phyloP scores from a whole-genome alignment of 441 rosid species.

The Jatropha podagrica region DNA sequence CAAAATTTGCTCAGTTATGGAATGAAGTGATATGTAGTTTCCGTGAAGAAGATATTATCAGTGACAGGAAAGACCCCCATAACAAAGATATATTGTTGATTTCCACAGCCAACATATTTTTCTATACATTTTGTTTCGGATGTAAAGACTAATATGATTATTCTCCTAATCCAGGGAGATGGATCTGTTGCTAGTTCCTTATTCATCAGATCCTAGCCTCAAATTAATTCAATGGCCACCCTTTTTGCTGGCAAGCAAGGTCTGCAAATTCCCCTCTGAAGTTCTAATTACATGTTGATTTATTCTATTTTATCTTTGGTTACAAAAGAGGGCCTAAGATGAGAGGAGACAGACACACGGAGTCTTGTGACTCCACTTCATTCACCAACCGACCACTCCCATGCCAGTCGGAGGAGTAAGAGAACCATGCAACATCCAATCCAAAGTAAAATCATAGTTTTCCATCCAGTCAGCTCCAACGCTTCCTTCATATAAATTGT shows the following conservation, averaged over 20 bases:
- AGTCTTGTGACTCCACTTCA: not conserved
- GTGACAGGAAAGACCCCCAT: slow-evolving; percentile 75
- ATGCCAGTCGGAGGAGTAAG: not conserved
- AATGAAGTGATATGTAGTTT: slow-evolving; percentile 95
- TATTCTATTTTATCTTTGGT: not conserved
- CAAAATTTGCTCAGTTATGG: slow-evolving; percentile 98
- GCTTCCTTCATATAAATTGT: not conserved
- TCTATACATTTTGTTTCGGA: slow-evolving; percentile 15
- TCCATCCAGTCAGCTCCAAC: not conserved
- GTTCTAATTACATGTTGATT: not conserved
- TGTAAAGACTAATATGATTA: slow-evolving; percentile 32
- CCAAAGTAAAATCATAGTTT: not conserved
- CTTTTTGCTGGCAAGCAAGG: slow-evolving; percentile 99
- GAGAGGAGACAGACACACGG: not conserved
- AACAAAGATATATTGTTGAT: slow-evolving; percentile 17
- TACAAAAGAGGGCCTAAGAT: not conserved
- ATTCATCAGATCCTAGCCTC: slow-evolving; percentile 91
- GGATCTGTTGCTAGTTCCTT: slow-evolving; percentile 98
- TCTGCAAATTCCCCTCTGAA: slow-evolving; percentile 30
- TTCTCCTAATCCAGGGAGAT: slow-evolving; percentile 74
- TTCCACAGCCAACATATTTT: slow-evolving; percentile 5
- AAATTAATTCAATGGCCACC: slow-evolving; percentile 99
- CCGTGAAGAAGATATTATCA: slow-evolving; percentile 99
- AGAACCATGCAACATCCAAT: not conserved
- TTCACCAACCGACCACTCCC: not conserved